Percentiles rank a stretch among this genome's conserved stretches.
These are phyloP conservation scores for Escovopsis sp. DNA, from an alignment of 2,329 filamentous ascomycete species.

Conservation along the genomic window DNA sequence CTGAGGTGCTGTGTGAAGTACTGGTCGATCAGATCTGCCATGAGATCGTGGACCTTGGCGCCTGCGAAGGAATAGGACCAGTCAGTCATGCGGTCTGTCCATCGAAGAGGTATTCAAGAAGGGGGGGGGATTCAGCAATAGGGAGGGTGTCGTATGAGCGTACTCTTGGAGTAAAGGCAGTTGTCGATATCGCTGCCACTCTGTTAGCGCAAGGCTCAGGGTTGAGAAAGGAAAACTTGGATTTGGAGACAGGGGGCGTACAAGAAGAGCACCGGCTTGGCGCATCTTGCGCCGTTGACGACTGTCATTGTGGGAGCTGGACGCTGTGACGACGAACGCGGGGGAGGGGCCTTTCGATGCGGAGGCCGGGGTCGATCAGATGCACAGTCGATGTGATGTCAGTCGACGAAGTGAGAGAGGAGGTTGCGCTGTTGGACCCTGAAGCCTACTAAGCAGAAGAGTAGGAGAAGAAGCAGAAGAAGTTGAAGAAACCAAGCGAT, in stretches of 20 bases:
- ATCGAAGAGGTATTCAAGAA: too few relatives aligned
- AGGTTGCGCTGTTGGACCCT: too few relatives aligned
- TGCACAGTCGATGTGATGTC: too few relatives aligned
- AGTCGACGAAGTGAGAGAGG: too few relatives aligned
- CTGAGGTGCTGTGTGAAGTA: constrained; percentile 55
- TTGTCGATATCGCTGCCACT: constrained; percentile 87
- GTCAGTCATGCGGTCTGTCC: neutral
- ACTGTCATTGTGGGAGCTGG: constrained; percentile 12
- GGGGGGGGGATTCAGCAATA: constrained; percentile 2
- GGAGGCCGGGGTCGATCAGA: too few relatives aligned
- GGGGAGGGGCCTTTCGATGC: neutral
- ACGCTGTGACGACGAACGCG: neutral
- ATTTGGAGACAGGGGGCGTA: constrained; percentile 11
- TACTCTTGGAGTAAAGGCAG: constrained; percentile 83
- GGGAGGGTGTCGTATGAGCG: too few relatives aligned
- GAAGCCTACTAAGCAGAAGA: too few relatives aligned
- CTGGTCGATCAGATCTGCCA: constrained; percentile 65
- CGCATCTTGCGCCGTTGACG: constrained; percentile 17
- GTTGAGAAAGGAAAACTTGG: neutral
- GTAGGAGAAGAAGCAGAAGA: too few relatives aligned
- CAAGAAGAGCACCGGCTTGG: constrained; percentile 30
- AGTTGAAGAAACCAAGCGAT: too few relatives aligned
- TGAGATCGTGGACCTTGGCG: constrained; percentile 71
- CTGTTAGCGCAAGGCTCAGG: neutral
- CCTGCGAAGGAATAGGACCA: constrained; percentile 24